Base-by-base conservation (phyloP, 2,329 filamentous ascomycete species). In the Cryphonectria radicalis region DNA sequence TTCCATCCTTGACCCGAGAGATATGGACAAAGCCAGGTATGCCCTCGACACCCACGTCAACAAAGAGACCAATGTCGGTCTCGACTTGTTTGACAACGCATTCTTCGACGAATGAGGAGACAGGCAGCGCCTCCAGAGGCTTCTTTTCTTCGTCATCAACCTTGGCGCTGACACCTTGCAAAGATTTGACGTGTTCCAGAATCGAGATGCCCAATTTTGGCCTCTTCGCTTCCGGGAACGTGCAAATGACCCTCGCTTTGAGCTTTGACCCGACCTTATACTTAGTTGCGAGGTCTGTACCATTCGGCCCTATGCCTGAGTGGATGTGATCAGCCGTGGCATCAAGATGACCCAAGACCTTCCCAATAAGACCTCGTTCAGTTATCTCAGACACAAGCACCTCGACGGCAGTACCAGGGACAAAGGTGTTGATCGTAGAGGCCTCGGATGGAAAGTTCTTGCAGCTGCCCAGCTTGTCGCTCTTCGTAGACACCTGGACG, bases 11-110 rank as follows among this genome's bases (percentile, higher is more conserved):
- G 73, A 99, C 88, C 74, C 93, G 90, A 0, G 96, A 99, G 74
- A 99, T 97, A 80, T 99, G 96, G 32, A 97, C 94, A 77, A 98
- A 99, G 13, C 93, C 93, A n/a, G 89, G 85, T 3, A 95, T 84
- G 42, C 90, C 88, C 57, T 88, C 84, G 7, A 91, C 82, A 2
- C 90, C 91, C 37, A 95, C 82, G 75, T 93, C 89, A 22, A 95
- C 86, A 77, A 97, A 97, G 2, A 98, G 85, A 68, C 96, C 97
- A 72, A 95, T 88, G 3, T 91, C 90, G 6, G 90, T 85, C 75
- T 97, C 92, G 3, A 98, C 93, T 75, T 92, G 92, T 68, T 90
- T 88, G 10, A 99, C 90, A 53, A 89, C 94, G 70, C 93, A 93
- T 75, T 92, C 88, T 63, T 95, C 91, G 37, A 98, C 84, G 62